A percentile compares a stretch with the other conserved stretches of the same genome.
These are phyloP conservation scores for Endoconidiophora polonica DNA, from an alignment of 2,329 filamentous ascomycete species.

Conservation along the genomic window DNA sequence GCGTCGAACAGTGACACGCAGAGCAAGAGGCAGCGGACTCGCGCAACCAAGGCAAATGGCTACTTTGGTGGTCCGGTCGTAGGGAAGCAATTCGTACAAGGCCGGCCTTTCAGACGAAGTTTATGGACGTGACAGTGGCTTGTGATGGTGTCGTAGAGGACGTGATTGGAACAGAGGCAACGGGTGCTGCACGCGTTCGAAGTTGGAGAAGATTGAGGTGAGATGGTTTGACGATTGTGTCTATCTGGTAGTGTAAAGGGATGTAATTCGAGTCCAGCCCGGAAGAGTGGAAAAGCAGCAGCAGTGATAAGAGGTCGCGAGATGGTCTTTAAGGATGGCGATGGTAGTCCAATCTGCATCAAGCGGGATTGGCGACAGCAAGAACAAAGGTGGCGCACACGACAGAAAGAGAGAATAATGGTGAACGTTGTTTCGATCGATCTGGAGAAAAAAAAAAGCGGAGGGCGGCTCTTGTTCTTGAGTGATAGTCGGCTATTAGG, in stretches of 20 bases:
- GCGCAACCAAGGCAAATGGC: not conserved
- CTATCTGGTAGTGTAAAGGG: not conserved
- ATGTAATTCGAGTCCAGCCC: slow-evolving; percentile 15
- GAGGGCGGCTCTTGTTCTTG: not conserved
- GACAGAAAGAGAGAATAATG: too few species aligned
- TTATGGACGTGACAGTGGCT: not conserved
- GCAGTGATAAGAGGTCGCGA: not conserved
- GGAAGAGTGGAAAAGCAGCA: not conserved
- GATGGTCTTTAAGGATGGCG: not conserved
- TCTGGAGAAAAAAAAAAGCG: not conserved
- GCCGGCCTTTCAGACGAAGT: slow-evolving; percentile 8
- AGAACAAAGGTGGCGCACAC: not conserved
- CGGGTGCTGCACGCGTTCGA: slow-evolving; percentile 5
- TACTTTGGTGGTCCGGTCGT: not conserved
- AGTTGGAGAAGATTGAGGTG: not conserved
- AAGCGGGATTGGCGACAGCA: not conserved
- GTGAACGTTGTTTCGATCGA: too few species aligned
- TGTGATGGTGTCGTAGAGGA: slow-evolving; percentile 7
- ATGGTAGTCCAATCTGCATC: slow-evolving; percentile 4
- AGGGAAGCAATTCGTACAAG: not conserved
- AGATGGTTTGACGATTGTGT: not conserved
- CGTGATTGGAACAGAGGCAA: slow-evolving; percentile 5
- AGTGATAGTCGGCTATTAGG: too few species aligned
- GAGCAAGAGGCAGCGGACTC: too few species aligned
- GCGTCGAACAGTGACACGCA: too few species aligned